Evolutionary conservation across 306 rosid species (phyloP).

Genomic region (Prosopis cineraria): DNA sequence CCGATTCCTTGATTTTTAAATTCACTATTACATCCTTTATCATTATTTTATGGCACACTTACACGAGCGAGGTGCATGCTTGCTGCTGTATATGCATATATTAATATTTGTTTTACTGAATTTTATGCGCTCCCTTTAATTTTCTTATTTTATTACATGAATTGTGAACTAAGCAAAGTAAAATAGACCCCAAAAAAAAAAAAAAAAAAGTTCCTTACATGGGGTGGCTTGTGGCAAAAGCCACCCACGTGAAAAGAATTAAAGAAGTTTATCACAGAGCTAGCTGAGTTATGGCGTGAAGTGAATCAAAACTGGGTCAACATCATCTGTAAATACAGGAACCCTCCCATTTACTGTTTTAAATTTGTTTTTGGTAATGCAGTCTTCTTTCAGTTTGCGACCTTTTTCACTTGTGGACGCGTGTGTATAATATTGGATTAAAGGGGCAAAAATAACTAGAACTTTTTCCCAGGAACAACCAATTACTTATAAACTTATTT

Average conservation of each 20-base stretch:
- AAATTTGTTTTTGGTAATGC: neutral
- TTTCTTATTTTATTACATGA: neutral
- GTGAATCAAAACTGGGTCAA: neutral
- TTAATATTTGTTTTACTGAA: neutral
- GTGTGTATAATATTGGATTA: no score
- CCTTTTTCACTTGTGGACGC: neutral
- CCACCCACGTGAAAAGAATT: conserved; percentile 20
- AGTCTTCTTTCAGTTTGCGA: neutral
- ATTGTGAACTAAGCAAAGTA: neutral
- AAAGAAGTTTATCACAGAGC: neutral
- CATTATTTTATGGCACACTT: neutral
- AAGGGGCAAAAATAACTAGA: no score
- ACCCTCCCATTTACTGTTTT: neutral
- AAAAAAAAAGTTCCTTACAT: neutral
- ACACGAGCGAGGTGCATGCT: neutral
- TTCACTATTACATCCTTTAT: neutral
- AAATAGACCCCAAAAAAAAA: no score
- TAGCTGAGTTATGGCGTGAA: neutral
- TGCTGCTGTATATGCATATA: neutral
- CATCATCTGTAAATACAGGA: neutral
- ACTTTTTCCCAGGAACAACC: no score
- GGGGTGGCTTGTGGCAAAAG: neutral
- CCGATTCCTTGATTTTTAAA: neutral
- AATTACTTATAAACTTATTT: no score
- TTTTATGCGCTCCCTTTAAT: neutral